Base-by-base conservation (phyloP, 768 basidiomycete species). In the Hygrophorus pudorinus region DNA sequence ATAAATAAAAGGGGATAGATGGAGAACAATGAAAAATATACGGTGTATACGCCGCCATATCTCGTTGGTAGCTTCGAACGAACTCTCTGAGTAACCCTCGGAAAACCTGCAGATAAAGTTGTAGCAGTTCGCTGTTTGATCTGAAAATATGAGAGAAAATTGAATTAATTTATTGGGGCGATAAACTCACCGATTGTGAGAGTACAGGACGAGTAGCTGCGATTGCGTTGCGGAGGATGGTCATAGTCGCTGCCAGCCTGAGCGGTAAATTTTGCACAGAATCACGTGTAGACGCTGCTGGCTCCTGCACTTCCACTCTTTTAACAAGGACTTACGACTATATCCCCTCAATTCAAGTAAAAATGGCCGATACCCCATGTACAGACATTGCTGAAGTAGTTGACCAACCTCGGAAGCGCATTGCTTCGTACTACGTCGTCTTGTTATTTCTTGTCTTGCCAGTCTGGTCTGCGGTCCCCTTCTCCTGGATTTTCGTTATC, bases 1-100 rank as follows among this genome's bases (percentile, higher is more conserved):
- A 37, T 62, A 53, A 38, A 52, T 47, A 30, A 39, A 41, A 38
- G 41, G 37, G 16, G 33, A 46, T 32, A 42, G 36, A 39, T 30
- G 35, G 41, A 42, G 29, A 37, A 38, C 32, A 41, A 48, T 20
- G 48, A 34, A 34, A 34, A 46, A 60, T 81, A 51, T 55, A 91
- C 90, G 35, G 87, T 92, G 65, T 91, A 90, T 47, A 92, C 80
- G 48, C 90, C 90, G 34, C 92, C 92, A 57, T 92, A 91, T 67
- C 93, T 92, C 41, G 86, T 88, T 6, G 85, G 72, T 35, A 76
- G 75, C 89, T 92, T 48, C 38, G 38, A 24, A 46, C 31, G 32
- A 48, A 87, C 87, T 57, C 80, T 73, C 53, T 80, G 73, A 7
- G 81, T 71, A 47, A 85, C 76, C 61, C 72, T 79, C 50, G 87